Percentiles rank a stretch among this genome's conserved stretches.
phyloP scores from a whole-genome alignment of 108 stramenopile genomes.

The Fragilaria radians region DNA sequence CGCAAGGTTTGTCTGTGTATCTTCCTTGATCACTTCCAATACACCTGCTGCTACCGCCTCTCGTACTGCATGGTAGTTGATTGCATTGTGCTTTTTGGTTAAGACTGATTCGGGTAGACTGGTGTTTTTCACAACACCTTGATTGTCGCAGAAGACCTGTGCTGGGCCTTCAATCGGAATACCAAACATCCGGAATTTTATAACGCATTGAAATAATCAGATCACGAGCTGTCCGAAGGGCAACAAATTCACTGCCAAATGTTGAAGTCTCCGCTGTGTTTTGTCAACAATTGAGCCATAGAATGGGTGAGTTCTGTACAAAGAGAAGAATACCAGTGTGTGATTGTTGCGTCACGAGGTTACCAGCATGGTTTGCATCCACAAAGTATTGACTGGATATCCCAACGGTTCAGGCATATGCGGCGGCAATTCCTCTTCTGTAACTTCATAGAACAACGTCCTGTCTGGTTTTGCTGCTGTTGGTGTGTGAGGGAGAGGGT shows the following conservation, averaged over 20 bases:
- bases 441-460: too few relatives aligned
- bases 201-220: conserved; percentile 5
- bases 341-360: conserved; percentile 30
- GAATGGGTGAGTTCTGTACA: conserved; percentile 37
- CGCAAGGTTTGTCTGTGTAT: conserved; percentile 26
- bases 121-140: conserved; percentile 29
- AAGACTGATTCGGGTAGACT: conserved; percentile 24
- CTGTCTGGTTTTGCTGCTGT: too few relatives aligned
- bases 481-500: conserved; percentile 3
- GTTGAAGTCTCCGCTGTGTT: conserved; percentile 24
- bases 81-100: conserved; percentile 30
- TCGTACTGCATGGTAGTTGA: conserved; percentile 29
- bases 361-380: conserved; percentile 48
- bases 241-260: conserved; percentile 7
- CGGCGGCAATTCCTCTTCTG: too few relatives aligned
- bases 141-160: conserved; percentile 27
- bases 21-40: conserved; percentile 11
- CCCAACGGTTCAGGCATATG: too few relatives aligned
- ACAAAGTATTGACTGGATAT: conserved; percentile 29
- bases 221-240: conserved; percentile 11
- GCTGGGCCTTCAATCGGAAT: conserved; percentile 33
- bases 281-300: conserved; percentile 31
- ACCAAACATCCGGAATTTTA: conserved; percentile 41
- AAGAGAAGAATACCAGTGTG: conserved; percentile 47
- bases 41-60: conserved; percentile 25